Evolutionary conservation across 2,329 filamentous ascomycete genomes (phyloP).

Genomic region (Aspergillus vadensis): DNA sequence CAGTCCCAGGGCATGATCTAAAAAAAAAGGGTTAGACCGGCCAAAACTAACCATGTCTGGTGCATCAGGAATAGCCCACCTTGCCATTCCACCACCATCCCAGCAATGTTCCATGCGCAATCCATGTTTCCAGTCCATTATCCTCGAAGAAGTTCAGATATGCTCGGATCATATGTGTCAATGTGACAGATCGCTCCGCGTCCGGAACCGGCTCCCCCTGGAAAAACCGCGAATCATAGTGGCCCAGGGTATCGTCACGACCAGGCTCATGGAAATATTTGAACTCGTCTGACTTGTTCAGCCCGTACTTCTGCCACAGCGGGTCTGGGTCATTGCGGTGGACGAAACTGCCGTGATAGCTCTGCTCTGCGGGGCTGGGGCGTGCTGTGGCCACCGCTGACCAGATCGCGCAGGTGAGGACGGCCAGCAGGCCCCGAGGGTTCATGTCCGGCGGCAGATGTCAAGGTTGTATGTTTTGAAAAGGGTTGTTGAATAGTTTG

Average conservation of each 20-base stretch:
- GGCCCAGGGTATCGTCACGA: conserved; percentile 60
- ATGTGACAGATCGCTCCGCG: conserved; percentile 64
- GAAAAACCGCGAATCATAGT: conserved; percentile 77
- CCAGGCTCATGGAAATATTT: conserved; percentile 72
- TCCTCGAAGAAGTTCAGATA: conserved; percentile 69
- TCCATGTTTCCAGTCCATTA: conserved; percentile 75
- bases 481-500: not conserved
- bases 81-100: conserved; percentile 86
- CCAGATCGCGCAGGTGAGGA: conserved; percentile 23
- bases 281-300: conserved; percentile 37
- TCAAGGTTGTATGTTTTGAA: not conserved
- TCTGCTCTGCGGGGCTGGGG: conserved; percentile 14
- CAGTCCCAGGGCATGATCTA: conserved; percentile 80
- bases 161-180: conserved; percentile 70
- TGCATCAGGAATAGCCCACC: conserved; percentile 37
- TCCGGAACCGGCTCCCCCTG: conserved; percentile 60
- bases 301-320: conserved; percentile 29
- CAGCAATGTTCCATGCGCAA: conserved; percentile 79
- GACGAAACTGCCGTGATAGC: conserved; percentile 16
- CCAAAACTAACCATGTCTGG: not conserved
- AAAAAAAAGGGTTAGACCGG: not conserved
- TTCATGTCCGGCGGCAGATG: conserved; percentile 23
- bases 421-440: conserved; percentile 20
- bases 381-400: conserved; percentile 21
- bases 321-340: conserved; percentile 15